These are phyloP conservation scores for Bolboschoenoplectus hybrid DNA, from an alignment of 202 grass and related monocot genomes.

Conservation along the genomic window DNA sequence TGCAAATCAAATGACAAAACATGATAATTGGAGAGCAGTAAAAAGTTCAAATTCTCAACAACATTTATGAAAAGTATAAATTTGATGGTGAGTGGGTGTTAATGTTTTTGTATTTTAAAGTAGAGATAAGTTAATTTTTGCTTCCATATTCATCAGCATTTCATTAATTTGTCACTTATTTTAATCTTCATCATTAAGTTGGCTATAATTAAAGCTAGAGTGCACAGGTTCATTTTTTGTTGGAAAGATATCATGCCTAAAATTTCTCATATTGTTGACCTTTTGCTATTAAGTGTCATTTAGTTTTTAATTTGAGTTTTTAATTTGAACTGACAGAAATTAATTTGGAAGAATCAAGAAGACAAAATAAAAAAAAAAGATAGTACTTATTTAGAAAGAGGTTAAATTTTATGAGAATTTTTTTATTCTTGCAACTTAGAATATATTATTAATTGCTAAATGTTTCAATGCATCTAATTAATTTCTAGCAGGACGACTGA, in stretches of 20 bases:
- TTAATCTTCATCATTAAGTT: neutral
- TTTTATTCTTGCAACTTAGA: neutral
- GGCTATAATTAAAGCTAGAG: neutral
- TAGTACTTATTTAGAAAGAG: neutral
- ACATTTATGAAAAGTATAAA: neutral
- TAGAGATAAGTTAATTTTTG: neutral
- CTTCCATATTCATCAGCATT: neutral
- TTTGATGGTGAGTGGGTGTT: neutral
- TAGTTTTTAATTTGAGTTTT: neutral
- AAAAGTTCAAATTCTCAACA: neutral
- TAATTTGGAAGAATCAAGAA: neutral
- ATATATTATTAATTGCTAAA: neutral
- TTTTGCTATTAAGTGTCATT: neutral
- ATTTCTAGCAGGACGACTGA: no score
- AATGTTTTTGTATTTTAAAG: neutral
- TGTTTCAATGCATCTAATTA: no score
- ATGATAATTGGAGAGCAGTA: neutral
- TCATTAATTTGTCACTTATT: conserved; percentile 3
- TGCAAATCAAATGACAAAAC: no score
- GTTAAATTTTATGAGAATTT: no score
- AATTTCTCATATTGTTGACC: neutral
- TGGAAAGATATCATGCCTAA: neutral
- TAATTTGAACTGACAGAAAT: conserved; percentile 1
- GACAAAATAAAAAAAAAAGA: neutral
- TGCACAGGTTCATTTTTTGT: no score